Conservation (phyloP, 352 stramenopile genomes). For the Lagenidium sp. region DNA sequence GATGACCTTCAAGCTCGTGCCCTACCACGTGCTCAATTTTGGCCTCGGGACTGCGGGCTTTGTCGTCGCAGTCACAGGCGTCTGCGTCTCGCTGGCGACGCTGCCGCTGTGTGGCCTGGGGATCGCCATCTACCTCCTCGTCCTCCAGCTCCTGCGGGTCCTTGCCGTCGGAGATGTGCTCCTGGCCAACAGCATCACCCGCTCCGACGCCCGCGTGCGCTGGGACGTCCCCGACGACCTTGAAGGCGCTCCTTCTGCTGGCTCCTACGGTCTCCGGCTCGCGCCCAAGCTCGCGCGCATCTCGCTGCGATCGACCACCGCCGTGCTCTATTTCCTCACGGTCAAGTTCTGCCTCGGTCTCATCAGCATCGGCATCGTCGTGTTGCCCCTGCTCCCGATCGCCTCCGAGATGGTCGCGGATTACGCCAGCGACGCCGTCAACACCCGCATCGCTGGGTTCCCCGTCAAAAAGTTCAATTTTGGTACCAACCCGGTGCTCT, state of each 20-base stretch:
- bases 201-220: neutral
- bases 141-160: neutral
- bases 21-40: slow-evolving; percentile 9
- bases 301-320: slow-evolving; percentile 1
- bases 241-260: no score
- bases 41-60: neutral
- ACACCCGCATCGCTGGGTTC: slow-evolving; percentile 10
- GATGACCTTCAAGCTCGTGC: slow-evolving; percentile 15
- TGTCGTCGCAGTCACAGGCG: neutral
- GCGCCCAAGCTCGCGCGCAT: slow-evolving; percentile 1
- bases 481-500: slow-evolving; percentile 17
- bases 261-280: neutral
- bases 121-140: neutral
- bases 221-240: neutral
- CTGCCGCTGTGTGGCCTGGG: neutral
- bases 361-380: slow-evolving; percentile 16
- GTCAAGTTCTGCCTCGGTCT: slow-evolving; percentile 24
- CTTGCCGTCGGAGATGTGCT: neutral
- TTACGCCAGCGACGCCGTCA: slow-evolving; percentile 11
- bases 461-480: slow-evolving; percentile 18
- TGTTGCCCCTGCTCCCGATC: slow-evolving; percentile 15
- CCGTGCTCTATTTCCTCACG: slow-evolving; percentile 30
- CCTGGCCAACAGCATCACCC: neutral
- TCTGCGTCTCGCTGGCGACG: neutral
- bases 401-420: slow-evolving; percentile 13